Conservation (phyloP, 305 asterid genomes). For the Solanum aculeatissimum region DNA sequence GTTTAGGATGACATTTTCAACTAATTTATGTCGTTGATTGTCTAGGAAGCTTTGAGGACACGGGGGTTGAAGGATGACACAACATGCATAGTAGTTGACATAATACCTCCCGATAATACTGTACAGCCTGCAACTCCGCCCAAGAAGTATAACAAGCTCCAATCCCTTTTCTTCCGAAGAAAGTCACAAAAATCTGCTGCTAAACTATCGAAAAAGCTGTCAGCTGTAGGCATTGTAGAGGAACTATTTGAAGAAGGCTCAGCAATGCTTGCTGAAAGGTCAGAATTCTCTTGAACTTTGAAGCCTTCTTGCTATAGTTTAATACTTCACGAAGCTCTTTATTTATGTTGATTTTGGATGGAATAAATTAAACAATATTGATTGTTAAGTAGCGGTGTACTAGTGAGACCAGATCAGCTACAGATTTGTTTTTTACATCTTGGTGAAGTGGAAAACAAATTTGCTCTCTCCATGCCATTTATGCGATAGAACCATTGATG, state of each 20-base stretch:
- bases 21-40: background rate
- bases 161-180: conserved; percentile 40
- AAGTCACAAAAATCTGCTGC: conserved; percentile 29
- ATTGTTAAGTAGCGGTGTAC: background rate
- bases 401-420: background rate
- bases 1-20: background rate
- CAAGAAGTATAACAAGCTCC: conserved; percentile 50
- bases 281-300: background rate
- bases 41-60: conserved; percentile 71
- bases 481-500: background rate
- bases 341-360: background rate
- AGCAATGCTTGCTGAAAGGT: conserved; percentile 95
- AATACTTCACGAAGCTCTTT: background rate
- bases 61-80: conserved; percentile 92
- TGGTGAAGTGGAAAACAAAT: background rate
- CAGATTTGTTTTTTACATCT: background rate
- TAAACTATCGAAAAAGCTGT: conserved; percentile 47
- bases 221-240: conserved; percentile 64
- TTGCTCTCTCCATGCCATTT: background rate
- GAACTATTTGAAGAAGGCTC: conserved; percentile 96
- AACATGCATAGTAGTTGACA: conserved; percentile 76
- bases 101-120: conserved; percentile 52
- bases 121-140: conserved; percentile 35
- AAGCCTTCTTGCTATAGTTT: background rate
- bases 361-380: background rate